Evolutionary conservation across 2,329 filamentous ascomycete species (phyloP).

Genomic region (Parascedosporium putredinis): DNA sequence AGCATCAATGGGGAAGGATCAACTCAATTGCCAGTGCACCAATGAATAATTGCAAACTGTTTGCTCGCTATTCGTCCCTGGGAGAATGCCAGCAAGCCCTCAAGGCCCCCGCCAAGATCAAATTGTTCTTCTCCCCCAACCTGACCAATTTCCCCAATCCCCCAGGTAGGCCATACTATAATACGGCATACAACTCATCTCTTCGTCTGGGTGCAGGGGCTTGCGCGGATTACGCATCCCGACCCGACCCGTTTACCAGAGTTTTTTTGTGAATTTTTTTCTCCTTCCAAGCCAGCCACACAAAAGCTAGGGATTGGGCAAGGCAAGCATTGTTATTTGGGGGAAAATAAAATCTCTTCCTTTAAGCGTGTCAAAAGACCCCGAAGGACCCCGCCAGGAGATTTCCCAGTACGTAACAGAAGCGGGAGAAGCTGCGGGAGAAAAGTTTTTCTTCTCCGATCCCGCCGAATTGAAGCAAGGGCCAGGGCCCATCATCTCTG

Average conservation of each 20-base stretch:
- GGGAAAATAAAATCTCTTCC: too few relatives aligned
- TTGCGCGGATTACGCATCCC: conserved; percentile 2
- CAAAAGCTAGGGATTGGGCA: neutral
- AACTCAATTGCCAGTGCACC: neutral
- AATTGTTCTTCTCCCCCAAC: neutral
- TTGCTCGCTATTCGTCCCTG: conserved; percentile 2
- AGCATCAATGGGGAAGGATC: too few relatives aligned
- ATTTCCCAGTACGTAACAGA: neutral
- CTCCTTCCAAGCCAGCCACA: neutral
- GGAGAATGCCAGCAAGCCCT: neutral
- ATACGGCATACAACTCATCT: neutral
- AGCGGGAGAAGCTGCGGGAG: neutral
- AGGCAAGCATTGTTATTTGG: too few relatives aligned
- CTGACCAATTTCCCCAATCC: neutral
- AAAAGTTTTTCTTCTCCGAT: neutral
- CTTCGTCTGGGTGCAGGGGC: neutral
- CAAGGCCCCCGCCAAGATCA: too few relatives aligned
- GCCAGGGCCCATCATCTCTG: too few relatives aligned
- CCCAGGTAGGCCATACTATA: too few relatives aligned
- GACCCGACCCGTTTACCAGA: conserved; percentile 2
- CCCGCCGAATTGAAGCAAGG: neutral
- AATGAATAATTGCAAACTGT: conserved; percentile 7
- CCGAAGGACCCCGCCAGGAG: neutral
- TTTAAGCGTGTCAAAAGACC: neutral
- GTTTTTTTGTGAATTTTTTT: too few relatives aligned